phyloP scores from a whole-genome alignment of 441 rosid species.

The Gossypium laxum region DNA sequence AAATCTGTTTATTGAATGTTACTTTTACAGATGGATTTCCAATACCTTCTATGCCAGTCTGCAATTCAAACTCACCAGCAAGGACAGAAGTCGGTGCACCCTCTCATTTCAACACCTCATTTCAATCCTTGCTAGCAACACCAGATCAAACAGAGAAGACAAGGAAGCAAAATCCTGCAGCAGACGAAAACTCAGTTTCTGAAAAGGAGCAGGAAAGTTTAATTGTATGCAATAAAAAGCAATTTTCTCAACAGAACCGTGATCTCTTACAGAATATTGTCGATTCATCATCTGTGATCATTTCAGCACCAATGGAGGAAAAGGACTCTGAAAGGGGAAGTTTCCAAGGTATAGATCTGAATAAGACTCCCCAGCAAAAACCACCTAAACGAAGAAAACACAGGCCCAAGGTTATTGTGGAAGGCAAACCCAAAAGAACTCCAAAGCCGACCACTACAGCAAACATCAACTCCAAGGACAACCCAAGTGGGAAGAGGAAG shows the following conservation, averaged over 20 bases:
- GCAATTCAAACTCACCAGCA: constrained; percentile 40
- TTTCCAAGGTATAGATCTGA: constrained; percentile 47
- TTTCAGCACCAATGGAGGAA: constrained; percentile 28
- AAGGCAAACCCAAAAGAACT: constrained; percentile 53
- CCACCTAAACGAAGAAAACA: constrained; percentile 59
- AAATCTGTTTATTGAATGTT: constrained; percentile 2
- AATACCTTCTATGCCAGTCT: constrained; percentile 24
- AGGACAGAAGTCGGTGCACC: constrained; percentile 34
- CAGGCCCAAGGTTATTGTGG: constrained; percentile 70
- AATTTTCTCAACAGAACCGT: constrained; percentile 18
- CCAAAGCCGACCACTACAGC: constrained; percentile 33
- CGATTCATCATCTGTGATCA: constrained; percentile 34
- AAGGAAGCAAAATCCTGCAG: constrained; percentile 16
- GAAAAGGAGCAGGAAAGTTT: constrained; percentile 26
- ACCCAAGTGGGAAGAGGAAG: constrained; percentile 49
- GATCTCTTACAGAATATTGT: constrained; percentile 33
- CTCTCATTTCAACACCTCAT: constrained; percentile 21
- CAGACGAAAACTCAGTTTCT: constrained; percentile 17
- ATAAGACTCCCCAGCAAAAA: constrained; percentile 68
- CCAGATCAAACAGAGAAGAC: constrained; percentile 24
- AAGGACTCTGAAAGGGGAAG: constrained; percentile 24
- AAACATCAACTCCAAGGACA: constrained; percentile 22
- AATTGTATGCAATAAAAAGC: constrained; percentile 15
- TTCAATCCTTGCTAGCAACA: constrained; percentile 29
- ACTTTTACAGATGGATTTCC: constrained; percentile 46